These are phyloP conservation scores for Trichoderma semiorbis DNA, from an alignment of 2,329 filamentous ascomycete genomes.

Conservation along the genomic window DNA sequence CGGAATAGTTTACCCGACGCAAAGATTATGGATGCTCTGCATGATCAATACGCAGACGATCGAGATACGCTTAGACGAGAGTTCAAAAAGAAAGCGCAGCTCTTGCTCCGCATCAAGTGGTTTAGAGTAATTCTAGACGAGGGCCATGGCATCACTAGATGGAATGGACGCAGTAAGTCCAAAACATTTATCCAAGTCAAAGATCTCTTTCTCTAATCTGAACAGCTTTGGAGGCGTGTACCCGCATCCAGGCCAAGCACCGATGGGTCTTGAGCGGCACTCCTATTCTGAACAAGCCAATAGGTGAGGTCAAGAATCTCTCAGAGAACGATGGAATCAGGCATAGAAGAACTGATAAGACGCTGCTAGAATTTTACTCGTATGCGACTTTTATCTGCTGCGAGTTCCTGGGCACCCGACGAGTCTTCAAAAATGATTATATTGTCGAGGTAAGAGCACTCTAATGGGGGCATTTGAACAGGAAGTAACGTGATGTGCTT, in stretches of 20 bases:
- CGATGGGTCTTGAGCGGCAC: slow-evolving; percentile 38
- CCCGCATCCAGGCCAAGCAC: slow-evolving; percentile 28
- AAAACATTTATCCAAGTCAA: background rate
- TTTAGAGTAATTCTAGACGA: slow-evolving; percentile 56
- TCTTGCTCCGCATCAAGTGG: slow-evolving; percentile 36
- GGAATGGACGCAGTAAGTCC: slow-evolving; percentile 30
- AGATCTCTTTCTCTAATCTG: background rate
- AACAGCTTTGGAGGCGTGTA: slow-evolving; percentile 26
- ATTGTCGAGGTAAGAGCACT: slow-evolving; percentile 20
- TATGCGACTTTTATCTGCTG: slow-evolving; percentile 34
- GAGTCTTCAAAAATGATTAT: slow-evolving; percentile 22
- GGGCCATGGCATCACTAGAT: slow-evolving; percentile 53
- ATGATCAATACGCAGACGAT: background rate
- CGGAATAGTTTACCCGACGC: slow-evolving; percentile 18
- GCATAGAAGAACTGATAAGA: slow-evolving; percentile 18
- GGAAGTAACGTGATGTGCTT: background rate
- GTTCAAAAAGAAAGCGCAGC: slow-evolving; percentile 22
- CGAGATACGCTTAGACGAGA: slow-evolving; percentile 35
- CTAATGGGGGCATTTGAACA: background rate
- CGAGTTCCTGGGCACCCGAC: background rate
- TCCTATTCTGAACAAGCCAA: slow-evolving; percentile 32
- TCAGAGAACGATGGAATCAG: accelerated
- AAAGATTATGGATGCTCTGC: background rate
- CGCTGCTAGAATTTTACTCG: slow-evolving; percentile 33
- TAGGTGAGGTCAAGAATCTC: slow-evolving; percentile 21